Evolutionary conservation across 768 basidiomycete genomes (phyloP), one percentile per base, ranked within the genome.

Genomic region (Boletus edulis): DNA sequence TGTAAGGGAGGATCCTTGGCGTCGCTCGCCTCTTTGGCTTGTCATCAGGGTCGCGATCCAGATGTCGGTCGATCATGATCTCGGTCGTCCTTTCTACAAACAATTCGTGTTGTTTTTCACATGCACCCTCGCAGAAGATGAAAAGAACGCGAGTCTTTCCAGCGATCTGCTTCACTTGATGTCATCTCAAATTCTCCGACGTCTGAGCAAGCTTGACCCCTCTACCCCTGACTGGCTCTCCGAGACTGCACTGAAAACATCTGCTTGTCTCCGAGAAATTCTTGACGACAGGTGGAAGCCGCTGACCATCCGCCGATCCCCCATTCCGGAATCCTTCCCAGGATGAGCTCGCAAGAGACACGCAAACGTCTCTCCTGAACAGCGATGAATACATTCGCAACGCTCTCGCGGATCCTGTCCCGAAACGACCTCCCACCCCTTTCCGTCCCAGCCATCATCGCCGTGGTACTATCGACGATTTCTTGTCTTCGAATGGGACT

Each of bases 31-130:
- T 5, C 53, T 73, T 17, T 75, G 73, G 73, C 64, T 72, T 35
- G 37, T 69, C 14, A 49, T 72, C 27, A 63, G 67, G 29, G 61
- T 75, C 1, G 51, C 62, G 5, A 47, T 73, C n/a, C 73, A 75
- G 27, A 65, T 55, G 3, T 54, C 69, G 0, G 29, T 68, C 7
- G 35, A 45, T 42, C 49, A 48, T 5, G 38, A 39, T 5, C 20
- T 56, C 22, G 52, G 55, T 13, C 8, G 48, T 13, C 41, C 35
- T 12, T 65, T 61, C 1, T 83, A 83, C 66, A 83, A 82, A 51
- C 12, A 37, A 6, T 82, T 83, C 63, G 74, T 80, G 61, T 55
- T 76, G 4, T 80, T 73, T 46, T 65, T 80, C 49, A 54, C 74
- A 38, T 60, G 71, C 3, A 44, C 57, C 24, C 45, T 65, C 1